Conservation (phyloP, 2,329 filamentous ascomycete genomes). For the Curvularia lunata region DNA sequence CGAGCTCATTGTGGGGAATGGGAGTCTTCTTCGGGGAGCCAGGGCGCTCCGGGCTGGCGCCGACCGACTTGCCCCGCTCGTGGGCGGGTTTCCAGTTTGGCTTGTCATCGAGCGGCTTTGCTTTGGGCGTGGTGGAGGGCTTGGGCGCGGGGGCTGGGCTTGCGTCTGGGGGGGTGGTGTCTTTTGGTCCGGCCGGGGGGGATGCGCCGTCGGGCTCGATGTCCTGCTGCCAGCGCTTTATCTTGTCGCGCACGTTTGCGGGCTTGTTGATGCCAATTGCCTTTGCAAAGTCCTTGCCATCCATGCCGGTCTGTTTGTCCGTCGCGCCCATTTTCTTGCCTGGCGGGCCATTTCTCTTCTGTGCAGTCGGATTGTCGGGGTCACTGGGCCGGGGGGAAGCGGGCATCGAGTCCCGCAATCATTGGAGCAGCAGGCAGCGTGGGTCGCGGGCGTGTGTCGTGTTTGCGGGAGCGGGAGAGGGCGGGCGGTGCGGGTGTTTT, state of each 20-base stretch:
- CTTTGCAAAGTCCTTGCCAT: conserved; percentile 48
- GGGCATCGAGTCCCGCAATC: conserved; percentile 34
- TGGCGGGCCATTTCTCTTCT: conserved; percentile 40
- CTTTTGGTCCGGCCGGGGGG: neutral
- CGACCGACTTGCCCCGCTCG: conserved; percentile 33
- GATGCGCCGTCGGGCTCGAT: conserved; percentile 66
- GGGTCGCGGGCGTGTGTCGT: conserved; percentile 9
- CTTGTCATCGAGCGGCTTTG: conserved; percentile 35
- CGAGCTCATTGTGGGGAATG: conserved; percentile 47
- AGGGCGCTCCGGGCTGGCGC: conserved; percentile 37
- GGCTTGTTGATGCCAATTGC: conserved; percentile 51
- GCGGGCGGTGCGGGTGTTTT: neutral
- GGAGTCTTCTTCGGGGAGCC: conserved; percentile 42
- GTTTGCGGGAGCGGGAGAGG: neutral
- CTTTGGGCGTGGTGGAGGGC: conserved; percentile 34
- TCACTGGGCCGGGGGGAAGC: conserved; percentile 33
- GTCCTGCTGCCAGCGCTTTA: conserved; percentile 83
- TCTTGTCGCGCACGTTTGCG: conserved; percentile 71
- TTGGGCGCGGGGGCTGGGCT: conserved; percentile 17
- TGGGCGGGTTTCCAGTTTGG: conserved; percentile 35
- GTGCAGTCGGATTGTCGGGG: conserved; percentile 24
- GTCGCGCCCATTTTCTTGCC: conserved; percentile 35
- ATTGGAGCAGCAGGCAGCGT: conserved; percentile 27
- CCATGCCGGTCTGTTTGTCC: conserved; percentile 41
- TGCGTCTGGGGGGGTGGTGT: conserved; percentile 1